Conservation (phyloP, 441 rosid genomes). For the Populus hybrid region DNA sequence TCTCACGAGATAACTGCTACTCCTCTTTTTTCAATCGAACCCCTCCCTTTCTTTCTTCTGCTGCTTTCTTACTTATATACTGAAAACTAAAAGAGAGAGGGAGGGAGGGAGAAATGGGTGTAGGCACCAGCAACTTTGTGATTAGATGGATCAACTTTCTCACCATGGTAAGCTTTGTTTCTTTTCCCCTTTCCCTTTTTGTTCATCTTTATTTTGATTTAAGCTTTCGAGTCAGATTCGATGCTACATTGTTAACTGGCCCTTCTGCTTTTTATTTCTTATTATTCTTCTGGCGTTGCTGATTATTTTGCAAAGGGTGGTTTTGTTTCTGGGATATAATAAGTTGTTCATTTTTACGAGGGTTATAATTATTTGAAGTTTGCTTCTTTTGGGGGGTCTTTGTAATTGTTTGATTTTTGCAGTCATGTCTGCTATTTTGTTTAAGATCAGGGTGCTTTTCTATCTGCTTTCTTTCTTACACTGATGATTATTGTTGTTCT, state of each 20-base stretch:
- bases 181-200: constrained; percentile 8
- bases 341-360: constrained; percentile 1
- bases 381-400: neutral
- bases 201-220: constrained; percentile 4
- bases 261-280: neutral
- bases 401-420: neutral
- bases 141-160: constrained; percentile 94
- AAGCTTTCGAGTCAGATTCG: neutral
- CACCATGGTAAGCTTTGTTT: constrained; percentile 57
- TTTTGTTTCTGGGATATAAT: neutral
- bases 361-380: neutral
- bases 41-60: constrained; percentile 12
- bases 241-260: neutral
- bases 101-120: constrained; percentile 51
- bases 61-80: constrained; percentile 14
- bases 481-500: neutral
- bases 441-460: neutral
- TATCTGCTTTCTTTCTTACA: neutral
- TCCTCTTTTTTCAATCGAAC: neutral
- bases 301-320: constrained; percentile 6
- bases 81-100: constrained; percentile 2
- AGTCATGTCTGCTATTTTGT: neutral
- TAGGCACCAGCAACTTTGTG: constrained; percentile 82
- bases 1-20: constrained; percentile 19
- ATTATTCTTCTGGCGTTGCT: neutral